These are phyloP conservation scores for Juglanconis juglandina DNA, from an alignment of 2,329 filamentous ascomycete genomes.

Conservation along the genomic window DNA sequence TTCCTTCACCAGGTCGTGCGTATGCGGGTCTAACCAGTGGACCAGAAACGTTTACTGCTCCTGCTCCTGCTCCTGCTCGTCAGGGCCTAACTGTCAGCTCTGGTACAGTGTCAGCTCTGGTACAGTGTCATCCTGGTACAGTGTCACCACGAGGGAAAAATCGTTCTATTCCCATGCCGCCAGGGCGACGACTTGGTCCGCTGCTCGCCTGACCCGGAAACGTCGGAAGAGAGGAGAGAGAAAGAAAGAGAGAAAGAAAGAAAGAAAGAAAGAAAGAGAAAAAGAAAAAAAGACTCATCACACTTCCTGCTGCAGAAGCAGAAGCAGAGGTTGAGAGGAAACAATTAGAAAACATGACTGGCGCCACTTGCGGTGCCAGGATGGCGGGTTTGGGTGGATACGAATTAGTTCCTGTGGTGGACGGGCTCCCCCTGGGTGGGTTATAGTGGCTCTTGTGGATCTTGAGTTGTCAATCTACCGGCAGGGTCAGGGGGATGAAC, in stretches of 20 bases:
- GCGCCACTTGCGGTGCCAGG: slow-evolving; percentile 3
- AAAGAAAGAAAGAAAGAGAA: no score
- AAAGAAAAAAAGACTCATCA: neutral
- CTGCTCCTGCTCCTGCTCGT: no score
- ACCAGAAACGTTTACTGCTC: neutral
- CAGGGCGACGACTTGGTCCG: no score
- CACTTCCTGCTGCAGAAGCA: neutral
- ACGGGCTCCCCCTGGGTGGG: no score
- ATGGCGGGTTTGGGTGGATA: neutral
- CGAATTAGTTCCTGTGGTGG: neutral
- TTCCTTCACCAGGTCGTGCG: neutral
- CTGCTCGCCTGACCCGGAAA: neutral
- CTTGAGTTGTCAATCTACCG: no score
- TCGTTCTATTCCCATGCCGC: no score
- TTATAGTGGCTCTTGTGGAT: no score
- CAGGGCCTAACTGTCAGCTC: no score
- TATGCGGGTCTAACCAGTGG: neutral
- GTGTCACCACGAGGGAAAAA: no score
- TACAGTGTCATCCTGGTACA: no score
- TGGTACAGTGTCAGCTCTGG: no score
- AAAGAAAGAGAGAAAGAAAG: neutral
- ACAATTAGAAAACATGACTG: slow-evolving; percentile 13
- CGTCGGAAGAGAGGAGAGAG: neutral
- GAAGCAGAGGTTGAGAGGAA: slow-evolving; percentile 17
- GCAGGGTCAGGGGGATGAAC: no score